Base-by-base conservation (phyloP, 768 basidiomycete species). In the Boletus vermiculosoides region DNA sequence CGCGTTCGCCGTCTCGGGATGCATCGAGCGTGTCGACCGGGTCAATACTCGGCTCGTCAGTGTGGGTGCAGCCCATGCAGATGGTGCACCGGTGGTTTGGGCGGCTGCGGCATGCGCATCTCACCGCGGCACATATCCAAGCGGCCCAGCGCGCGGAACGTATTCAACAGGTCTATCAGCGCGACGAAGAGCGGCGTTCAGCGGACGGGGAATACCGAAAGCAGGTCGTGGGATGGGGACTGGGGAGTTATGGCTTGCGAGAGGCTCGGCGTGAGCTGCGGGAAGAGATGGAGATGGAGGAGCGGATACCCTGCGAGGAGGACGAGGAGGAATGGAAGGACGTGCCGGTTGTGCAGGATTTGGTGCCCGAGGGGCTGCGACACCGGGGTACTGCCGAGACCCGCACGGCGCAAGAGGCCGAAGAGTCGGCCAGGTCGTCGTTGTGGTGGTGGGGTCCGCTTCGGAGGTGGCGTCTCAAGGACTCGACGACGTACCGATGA, bases 381-480 rank as follows among this genome's bases (percentile, higher is more conserved):
- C 53, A 60, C 23, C 61, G 63, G 5, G 50, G 30, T 12, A 9
- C 8, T 1, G 11, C 13, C 0, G 58, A 45, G 28, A 22, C 7
- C 23, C 57, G 34, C 28, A 50, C 57, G 9, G 52, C 59, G 22
- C 23, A 10, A 25, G 40, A 31, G 16, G 37, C 49, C 15, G 57
- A 59, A 4, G 54, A 57, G 52, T 48, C 44, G 28, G 57, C 45
- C 2, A 55, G 64, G 13, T 66, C 67, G 33, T 88, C 87, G 7
- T 59, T 88, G 57, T 90, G 84, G 85, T 90, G 88, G 86, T 91
- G 89, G 88, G 87, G 88, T 0, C 89, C 90, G 3, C 70, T 92
- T 22, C 76, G 80, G 45, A 77, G 79, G 30, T 92, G 89, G 90
- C 77, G 91, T 45, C 70, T 92, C 62, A 82, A 86, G 61, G 91